phyloP scores from a whole-genome alignment of 179 eudicot genomes.

The Beta corolliflora region DNA sequence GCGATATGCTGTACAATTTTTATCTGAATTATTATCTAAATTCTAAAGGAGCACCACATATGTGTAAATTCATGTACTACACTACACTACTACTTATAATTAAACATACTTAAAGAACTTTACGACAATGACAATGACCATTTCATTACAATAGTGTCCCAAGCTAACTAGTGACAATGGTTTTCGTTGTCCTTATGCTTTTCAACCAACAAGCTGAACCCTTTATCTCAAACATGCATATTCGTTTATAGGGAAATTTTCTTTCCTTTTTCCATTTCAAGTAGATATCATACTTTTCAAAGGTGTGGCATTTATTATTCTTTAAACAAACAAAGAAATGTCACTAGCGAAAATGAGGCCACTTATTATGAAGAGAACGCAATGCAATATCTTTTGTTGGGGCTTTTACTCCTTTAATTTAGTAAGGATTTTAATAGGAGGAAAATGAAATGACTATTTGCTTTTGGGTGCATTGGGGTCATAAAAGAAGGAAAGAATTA shows the following conservation, averaged over 20 bases:
- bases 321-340: neutral
- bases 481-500: too few species aligned
- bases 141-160: conserved; percentile 9
- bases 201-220: conserved; percentile 14
- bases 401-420: neutral
- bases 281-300: neutral
- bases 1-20: neutral
- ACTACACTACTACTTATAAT: neutral
- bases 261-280: conserved; percentile 5
- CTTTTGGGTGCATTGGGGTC: neutral
- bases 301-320: neutral
- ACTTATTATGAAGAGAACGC: neutral
- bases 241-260: neutral
- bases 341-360: neutral
- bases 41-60: neutral
- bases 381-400: neutral
- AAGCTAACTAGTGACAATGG: conserved; percentile 11
- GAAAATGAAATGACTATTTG: neutral
- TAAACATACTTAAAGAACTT: neutral
- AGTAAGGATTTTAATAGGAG: neutral
- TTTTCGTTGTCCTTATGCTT: conserved; percentile 4
- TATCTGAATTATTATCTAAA: neutral
- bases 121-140: conserved; percentile 5
- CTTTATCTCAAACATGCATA: conserved; percentile 4
- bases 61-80: neutral